Base-by-base conservation (phyloP, 2,329 filamentous ascomycete genomes). In the Ophiocordyceps camponoti-floridani region DNA sequence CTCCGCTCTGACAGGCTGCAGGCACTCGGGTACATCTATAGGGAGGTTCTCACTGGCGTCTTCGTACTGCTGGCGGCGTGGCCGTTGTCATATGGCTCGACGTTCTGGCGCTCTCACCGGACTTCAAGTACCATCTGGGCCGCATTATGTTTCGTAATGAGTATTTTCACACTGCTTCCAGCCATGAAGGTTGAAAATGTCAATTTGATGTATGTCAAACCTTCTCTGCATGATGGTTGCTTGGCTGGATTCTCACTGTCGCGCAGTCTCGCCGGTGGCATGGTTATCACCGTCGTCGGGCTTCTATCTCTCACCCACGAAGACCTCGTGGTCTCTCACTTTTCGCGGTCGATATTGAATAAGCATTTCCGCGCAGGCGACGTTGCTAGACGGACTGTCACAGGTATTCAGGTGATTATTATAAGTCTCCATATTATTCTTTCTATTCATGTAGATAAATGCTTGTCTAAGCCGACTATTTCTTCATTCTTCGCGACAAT, bases 21-120 rank as follows among this genome's bases (percentile, higher is more conserved):
- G 84, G 87, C 91, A 19, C 70, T 94, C 63, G 88, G 86, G 43
- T 98, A 98, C 59, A 94, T 94, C 46, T 74, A 89, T 53, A 80
- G 91, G 38, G 82, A 94, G 56, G 77, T 96, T 23, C 81, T 93
- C 53, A 94, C 89, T 0, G 65, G 76, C 1, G 75, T 89, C 46
- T 98, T 88, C 56, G 54, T 88, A 26, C 51, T 88, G 4, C 87
- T 77, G 4, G 75, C 79, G 1, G 68, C 83, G 40, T 98, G 88
- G 84, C 91, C 91, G 1, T 52, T 72, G 0, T 67, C 77, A 0
- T 83, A 91, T 52, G 89, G 91, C 0, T 54, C 72, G 26, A 68
- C 69, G 0, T 96, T 98, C 54, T 51, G 95, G 9, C 69, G 65
- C 44, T 63, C 73, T 26, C 81, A 96, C 55, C 56, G 66, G 12